Evolutionary conservation across 441 rosid species (phyloP).

Genomic region (Bruguiera hainesii): DNA sequence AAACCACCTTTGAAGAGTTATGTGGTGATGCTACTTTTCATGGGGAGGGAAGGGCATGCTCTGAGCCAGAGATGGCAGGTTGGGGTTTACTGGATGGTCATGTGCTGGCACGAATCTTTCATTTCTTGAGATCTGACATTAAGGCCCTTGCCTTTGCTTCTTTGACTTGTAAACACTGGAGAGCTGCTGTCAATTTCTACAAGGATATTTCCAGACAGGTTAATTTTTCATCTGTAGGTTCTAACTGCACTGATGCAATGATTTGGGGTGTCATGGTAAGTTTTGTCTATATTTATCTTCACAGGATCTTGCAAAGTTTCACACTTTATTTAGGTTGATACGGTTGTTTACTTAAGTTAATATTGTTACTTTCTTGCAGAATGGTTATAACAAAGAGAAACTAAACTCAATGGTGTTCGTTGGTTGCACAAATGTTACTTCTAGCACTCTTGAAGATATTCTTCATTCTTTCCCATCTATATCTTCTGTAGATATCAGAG

Average conservation of each 20-base stretch:
- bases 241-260: conserved; percentile 67
- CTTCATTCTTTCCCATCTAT: conserved; percentile 56
- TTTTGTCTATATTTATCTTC: conserved; percentile 13
- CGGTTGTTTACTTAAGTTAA: conserved; percentile 22
- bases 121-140: conserved; percentile 78
- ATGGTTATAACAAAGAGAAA: conserved; percentile 70
- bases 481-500: conserved; percentile 76
- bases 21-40: conserved; percentile 59
- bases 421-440: conserved; percentile 81
- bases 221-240: conserved; percentile 77
- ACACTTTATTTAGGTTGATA: conserved; percentile 23
- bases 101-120: conserved; percentile 78
- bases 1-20: conserved; percentile 72
- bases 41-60: conserved; percentile 39
- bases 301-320: background rate
- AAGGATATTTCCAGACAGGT: conserved; percentile 70
- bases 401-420: conserved; percentile 66
- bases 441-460: conserved; percentile 66
- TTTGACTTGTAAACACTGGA: conserved; percentile 93
- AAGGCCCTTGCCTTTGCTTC: conserved; percentile 79
- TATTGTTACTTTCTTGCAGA: conserved; percentile 50
- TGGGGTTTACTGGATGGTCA: conserved; percentile 91
- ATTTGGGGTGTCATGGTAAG: conserved; percentile 70
- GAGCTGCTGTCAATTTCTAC: conserved; percentile 76
- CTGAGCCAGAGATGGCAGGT: conserved; percentile 40